Evolutionary conservation across 208 protist species (phyloP), one percentile per base, ranked within the genome.

Genomic region (Trypanosoma avium): DNA sequence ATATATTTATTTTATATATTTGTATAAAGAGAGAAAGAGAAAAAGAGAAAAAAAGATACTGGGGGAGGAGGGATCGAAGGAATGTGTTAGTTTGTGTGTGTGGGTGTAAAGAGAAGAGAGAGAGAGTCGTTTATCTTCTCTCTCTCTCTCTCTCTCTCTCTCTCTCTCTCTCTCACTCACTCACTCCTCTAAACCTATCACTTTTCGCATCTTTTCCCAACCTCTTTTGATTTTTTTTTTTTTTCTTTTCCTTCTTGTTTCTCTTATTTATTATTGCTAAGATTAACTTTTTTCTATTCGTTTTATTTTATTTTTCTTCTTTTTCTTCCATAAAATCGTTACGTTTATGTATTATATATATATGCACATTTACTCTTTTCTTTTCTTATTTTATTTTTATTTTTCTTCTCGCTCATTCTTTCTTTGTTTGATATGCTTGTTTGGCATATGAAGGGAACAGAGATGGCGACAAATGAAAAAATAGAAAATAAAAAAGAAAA

Each of bases 311-410:
- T 38, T 30, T 56, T 58, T 13, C 26, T 57, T 52, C 50, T 35
- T 38, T 30, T 3, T 30, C 40, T 10, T 19, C 29, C 42, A n/a
- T 35, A 29, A 13, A 22, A n/a, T n/a, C n/a, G n/a, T n/a, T n/a
- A n/a, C n/a, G n/a, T n/a, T n/a, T n/a, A n/a, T n/a, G n/a, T n/a
- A 15, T 24, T 27, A 30, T 52, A 5, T 36, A 8, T 26, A 21
- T 54, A 24, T 49, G 8, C 19, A 26, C 13, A 0, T 22, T 30
- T 57, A 7, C 33, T 3, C 22, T 67, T 47, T 49, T 58, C 47
- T 60, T 9, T 50, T 69, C 10, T 69, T 9, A 19, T 60, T 7
- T 48, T 40, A 49, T 24, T 45, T 62, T 56, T 36, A 22, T 47
- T 47, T n/a, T 24, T 47, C 2, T 19, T 47, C 42, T 24, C 3